Evolutionary conservation across 768 basidiomycete species (phyloP).

Genomic region (Suillus placidus): DNA sequence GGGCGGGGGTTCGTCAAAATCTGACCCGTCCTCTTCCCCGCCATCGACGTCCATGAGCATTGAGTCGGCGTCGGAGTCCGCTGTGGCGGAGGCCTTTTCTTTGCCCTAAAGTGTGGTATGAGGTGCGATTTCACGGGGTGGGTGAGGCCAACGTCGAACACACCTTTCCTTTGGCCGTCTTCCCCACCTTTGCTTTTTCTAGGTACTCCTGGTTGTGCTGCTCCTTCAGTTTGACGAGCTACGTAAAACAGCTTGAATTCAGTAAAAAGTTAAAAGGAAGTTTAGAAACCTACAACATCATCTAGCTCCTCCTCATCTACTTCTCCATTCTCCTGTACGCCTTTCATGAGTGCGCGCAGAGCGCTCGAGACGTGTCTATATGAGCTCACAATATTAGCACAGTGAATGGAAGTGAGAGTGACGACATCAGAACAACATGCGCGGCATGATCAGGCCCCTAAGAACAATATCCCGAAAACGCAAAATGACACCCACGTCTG

Average conservation of each 20-base stretch:
- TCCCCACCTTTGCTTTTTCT: constrained; percentile 45
- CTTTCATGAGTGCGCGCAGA: constrained; percentile 65
- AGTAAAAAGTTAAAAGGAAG: constrained; percentile 3
- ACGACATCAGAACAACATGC: not conserved
- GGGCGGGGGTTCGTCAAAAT: constrained; percentile 43
- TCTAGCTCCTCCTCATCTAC: constrained; percentile 76
- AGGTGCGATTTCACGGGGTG: not conserved
- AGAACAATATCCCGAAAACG: not conserved
- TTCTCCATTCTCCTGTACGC: constrained; percentile 65
- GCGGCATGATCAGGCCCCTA: not conserved
- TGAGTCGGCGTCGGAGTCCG: constrained; percentile 67
- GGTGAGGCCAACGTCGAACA: constrained; percentile 4
- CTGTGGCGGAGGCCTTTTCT: constrained; percentile 46
- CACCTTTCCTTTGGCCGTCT: constrained; percentile 49
- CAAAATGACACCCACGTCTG: constrained; percentile 58
- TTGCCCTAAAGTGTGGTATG: constrained; percentile 44
- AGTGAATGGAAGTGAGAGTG: not conserved
- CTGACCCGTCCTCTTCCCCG: constrained; percentile 53
- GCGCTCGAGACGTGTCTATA: constrained; percentile 66
- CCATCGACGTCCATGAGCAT: constrained; percentile 78
- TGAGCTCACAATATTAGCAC: constrained; percentile 4
- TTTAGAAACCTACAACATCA: constrained; percentile 55
- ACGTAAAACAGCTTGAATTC: not conserved
- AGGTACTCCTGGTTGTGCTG: constrained; percentile 65
- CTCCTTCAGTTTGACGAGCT: constrained; percentile 75